Evolutionary conservation across 192 early-diverging fungal species (phyloP).

Genomic region (Podila epicladia): DNA sequence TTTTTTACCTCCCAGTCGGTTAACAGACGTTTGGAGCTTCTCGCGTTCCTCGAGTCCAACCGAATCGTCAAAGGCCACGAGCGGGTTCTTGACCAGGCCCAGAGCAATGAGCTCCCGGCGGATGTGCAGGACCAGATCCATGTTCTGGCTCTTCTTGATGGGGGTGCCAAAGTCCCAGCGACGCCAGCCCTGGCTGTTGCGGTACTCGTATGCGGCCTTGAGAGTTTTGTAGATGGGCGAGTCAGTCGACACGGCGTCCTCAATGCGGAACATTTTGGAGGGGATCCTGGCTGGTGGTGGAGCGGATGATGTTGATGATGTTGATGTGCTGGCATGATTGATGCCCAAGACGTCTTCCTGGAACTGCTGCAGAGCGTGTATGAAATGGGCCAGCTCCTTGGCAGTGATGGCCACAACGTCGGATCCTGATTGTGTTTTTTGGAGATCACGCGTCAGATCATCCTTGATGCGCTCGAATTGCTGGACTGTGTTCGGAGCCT

Average conservation of each 20-base stretch:
- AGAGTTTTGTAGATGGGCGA: conserved; percentile 54
- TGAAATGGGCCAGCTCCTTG: conserved; percentile 53
- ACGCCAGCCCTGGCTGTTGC: conserved; percentile 46
- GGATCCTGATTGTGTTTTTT: conserved; percentile 23
- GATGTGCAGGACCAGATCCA: conserved; percentile 52
- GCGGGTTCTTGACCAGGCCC: conserved; percentile 37
- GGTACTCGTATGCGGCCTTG: conserved; percentile 53
- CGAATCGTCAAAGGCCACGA: conserved; percentile 45
- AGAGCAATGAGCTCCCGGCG: conserved; percentile 35
- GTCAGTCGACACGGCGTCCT: conserved; percentile 19
- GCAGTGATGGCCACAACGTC: conserved; percentile 37
- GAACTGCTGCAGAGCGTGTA: conserved; percentile 56
- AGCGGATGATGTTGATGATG: background rate
- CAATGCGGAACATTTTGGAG: conserved; percentile 55
- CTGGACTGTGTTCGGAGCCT: conserved; percentile 44
- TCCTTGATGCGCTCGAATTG: conserved; percentile 50
- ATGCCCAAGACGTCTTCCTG: conserved; percentile 60
- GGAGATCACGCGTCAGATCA: conserved; percentile 45
- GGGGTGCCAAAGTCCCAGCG: conserved; percentile 50
- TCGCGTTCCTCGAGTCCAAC: conserved; percentile 24
- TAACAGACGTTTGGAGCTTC: conserved; percentile 39
- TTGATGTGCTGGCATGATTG: conserved; percentile 4
- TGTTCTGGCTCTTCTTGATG: conserved; percentile 31
- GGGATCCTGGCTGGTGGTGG: conserved; percentile 53
- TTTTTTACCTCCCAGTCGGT: conserved; percentile 55